A percentile compares a stretch with the other conserved stretches of the same genome.
Conservation (phyloP, 257 asterid genomes). For the Solanum clarkiae region DNA sequence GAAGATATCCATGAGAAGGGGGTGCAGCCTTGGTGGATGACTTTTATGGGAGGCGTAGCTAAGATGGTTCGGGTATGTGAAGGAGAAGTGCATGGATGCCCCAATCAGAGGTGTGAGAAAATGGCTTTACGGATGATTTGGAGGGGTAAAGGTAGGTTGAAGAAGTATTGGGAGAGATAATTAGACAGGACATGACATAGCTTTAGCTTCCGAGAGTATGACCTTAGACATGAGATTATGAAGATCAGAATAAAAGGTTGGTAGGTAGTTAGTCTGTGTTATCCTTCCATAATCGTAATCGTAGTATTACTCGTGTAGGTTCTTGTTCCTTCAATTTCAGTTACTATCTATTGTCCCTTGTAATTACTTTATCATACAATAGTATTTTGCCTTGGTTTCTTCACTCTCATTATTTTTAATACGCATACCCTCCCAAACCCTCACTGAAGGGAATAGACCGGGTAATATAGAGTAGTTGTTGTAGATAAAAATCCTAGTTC, state of each 20-base stretch:
- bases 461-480: background rate
- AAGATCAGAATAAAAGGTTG: background rate
- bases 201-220: background rate
- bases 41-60: background rate
- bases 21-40: background rate
- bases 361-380: no score
- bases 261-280: background rate
- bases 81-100: background rate
- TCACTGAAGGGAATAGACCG: no score
- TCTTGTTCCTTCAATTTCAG: background rate
- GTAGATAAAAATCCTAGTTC: background rate
- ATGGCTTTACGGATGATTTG: background rate
- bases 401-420: background rate
- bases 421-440: background rate
- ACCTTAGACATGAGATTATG: background rate
- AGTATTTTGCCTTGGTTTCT: no score
- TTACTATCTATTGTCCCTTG: background rate
- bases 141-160: background rate
- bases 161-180: background rate
- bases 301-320: background rate
- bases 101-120: background rate
- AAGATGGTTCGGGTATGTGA: background rate
- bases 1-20: background rate
- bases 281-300: background rate
- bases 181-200: background rate